Evolutionary conservation across 139 green algal species (phyloP), one percentile per base, ranked within the genome.

Genomic region (Haematococcus sp.): DNA sequence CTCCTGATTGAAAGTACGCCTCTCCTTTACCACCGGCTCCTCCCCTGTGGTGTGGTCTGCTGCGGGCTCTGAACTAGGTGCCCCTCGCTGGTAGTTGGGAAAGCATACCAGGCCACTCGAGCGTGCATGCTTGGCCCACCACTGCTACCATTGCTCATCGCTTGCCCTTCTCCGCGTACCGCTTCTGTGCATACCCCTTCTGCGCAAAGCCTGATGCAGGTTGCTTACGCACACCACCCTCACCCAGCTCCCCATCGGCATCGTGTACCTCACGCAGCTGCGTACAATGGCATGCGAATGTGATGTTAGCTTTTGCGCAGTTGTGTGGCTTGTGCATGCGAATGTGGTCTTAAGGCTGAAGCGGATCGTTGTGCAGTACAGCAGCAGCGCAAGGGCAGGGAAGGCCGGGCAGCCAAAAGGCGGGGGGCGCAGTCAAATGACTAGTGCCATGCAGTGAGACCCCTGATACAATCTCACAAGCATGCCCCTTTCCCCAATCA

Each of bases 101-200:
- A n/a, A n/a, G n/a, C n/a, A n/a, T n/a, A n/a, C n/a, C n/a, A n/a
- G n/a, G n/a, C n/a, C n/a, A n/a, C n/a, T n/a, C n/a, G n/a, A n/a
- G n/a, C n/a, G n/a, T n/a, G n/a, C n/a, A n/a, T n/a, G n/a, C n/a
- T n/a, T n/a, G n/a, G n/a, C n/a, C n/a, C n/a, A n/a, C n/a, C n/a
- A n/a, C n/a, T n/a, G n/a, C n/a, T n/a, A 49, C 11, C 40, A 49
- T 11, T 49, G 7, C 7, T 49, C 58, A 33, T 65, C 58, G 30
- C 25, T 30, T 65, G 23, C 58, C 58, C n/a, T 65, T 65, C 58
- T 65, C 58, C 3, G n/a, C 58, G 30, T 35, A 65, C 23, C 58
- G 58, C n/a, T 65, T 65, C 58, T 65, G 58, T 11, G 58, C 58
- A 34, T 65, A 65, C n/a, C 58, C 58, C 25, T 65, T 65, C 2